Evolutionary conservation across 164 flowering plant species (phyloP), one percentile per base, ranked within the genome.

Genomic region (Kingdonia uniflora): DNA sequence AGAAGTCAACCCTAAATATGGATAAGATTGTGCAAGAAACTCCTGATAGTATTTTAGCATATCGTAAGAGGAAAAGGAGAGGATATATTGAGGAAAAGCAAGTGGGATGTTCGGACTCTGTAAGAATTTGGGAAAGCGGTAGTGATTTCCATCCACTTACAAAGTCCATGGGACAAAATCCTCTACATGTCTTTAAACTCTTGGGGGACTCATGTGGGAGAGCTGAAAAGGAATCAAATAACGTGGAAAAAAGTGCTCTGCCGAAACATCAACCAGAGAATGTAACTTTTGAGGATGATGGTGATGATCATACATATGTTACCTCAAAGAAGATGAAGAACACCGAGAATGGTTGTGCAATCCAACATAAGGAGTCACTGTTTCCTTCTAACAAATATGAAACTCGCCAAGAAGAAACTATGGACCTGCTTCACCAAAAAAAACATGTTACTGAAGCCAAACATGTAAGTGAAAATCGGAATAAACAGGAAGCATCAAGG

Each of bases 11-110:
- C n/a, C n/a, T n/a, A n/a, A n/a, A n/a, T n/a, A n/a, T n/a, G n/a
- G n/a, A n/a, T n/a, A n/a, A n/a, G n/a, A n/a, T n/a, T n/a, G n/a
- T n/a, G n/a, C n/a, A n/a, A n/a, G n/a, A n/a, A n/a, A n/a, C n/a
- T 65, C 12, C 39, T 39, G 35, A 47, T 71, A 8, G 37, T n/a
- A n/a, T n/a, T n/a, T n/a, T n/a, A n/a, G n/a, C n/a, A n/a, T n/a
- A n/a, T n/a, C n/a, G 48, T 23, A 71, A 74, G 52, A 73, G 76
- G 63, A 49, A 26, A 49, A 64, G 62, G 41, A 45, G 21, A 61
- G 54, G 22, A 20, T 41, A 52, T 14, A 3, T 8, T 29, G 35
- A 37, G 24, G 61, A 52, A 52, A 14, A 44, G 40, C n/a, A 33
- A 25, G 42, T 35, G 7, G 53, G 42, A 14, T 22, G 22, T 43